These are phyloP conservation scores for Pichia phayaonensis DNA, from an alignment of 805 yeast genomes.

Conservation along the genomic window DNA sequence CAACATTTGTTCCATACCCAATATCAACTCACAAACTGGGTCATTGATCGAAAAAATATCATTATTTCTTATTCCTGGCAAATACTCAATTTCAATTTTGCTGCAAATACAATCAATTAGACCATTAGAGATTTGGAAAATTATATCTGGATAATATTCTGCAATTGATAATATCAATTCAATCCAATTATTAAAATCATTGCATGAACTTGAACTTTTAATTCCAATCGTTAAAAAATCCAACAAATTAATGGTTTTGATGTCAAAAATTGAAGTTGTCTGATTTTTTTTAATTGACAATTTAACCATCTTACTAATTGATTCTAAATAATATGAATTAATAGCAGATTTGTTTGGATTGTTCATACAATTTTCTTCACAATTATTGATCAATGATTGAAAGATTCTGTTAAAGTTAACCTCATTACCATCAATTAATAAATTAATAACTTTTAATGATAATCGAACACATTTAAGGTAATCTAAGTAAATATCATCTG, in stretches of 20 bases:
- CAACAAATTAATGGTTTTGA: conserved; percentile 14
- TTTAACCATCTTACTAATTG: conserved; percentile 20
- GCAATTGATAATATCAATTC: conserved; percentile 18
- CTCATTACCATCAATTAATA: conserved; percentile 53
- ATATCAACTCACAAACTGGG: conserved; percentile 37
- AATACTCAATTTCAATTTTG: conserved; percentile 20
- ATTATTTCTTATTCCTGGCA: conserved; percentile 1
- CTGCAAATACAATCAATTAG: conserved; percentile 23
- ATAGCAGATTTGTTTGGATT: not conserved
- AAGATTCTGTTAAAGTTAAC: conserved; percentile 35
- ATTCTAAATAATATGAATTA: conserved; percentile 18
- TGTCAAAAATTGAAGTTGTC: conserved; percentile 6
- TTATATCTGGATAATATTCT: conserved; percentile 21
- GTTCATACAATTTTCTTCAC: conserved; percentile 6
- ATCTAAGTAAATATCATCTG: conserved; percentile 19
- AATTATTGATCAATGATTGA: conserved; percentile 9
- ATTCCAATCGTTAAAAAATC: conserved; percentile 24
- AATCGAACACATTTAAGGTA: conserved; percentile 33
- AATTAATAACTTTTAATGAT: conserved; percentile 37
- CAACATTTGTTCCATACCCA: conserved; percentile 63
- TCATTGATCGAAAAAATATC: conserved; percentile 24
- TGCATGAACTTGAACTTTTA: conserved; percentile 14
- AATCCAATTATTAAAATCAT: conserved; percentile 24
- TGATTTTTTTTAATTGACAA: conserved; percentile 17
- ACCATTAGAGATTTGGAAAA: conserved; percentile 17